Percentiles rank a stretch among this genome's conserved stretches.
Conservation (phyloP, 257 asterid species). For the Solanum boliviense region DNA sequence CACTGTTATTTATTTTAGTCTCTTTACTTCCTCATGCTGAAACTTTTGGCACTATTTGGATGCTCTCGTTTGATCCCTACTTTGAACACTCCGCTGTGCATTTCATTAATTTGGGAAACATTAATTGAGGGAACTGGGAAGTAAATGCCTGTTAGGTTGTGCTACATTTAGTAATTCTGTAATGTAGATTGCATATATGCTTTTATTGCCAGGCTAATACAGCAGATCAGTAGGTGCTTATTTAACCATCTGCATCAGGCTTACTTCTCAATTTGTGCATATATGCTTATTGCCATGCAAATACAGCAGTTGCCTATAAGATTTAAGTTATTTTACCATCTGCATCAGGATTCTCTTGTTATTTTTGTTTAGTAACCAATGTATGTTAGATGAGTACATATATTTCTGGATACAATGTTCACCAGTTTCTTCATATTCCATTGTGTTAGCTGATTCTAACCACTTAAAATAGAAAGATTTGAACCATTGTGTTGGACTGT, state of each 20-base stretch:
- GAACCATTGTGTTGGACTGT: not conserved
- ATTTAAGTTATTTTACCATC: no score
- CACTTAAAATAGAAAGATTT: not conserved
- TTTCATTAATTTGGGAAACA: not conserved
- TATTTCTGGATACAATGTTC: not conserved
- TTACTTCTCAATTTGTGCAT: no score
- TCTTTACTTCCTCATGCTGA: no score
- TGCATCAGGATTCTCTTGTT: not conserved
- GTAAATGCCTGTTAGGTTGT: not conserved
- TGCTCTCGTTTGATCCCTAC: not conserved
- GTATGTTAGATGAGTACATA: not conserved
- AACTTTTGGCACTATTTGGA: not conserved
- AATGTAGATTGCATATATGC: not conserved
- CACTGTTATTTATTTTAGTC: not conserved
- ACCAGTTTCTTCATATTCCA: not conserved
- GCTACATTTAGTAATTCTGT: not conserved
- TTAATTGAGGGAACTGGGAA: not conserved
- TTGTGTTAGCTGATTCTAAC: not conserved
- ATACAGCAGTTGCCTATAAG: no score
- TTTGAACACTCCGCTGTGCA: not conserved
- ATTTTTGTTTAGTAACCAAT: not conserved
- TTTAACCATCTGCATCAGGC: no score
- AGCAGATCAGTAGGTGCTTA: not conserved
- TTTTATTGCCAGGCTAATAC: not conserved
- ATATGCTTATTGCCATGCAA: no score